Conservation (phyloP, 129 eudicot species). For the Chrysanthemum makinoi region DNA sequence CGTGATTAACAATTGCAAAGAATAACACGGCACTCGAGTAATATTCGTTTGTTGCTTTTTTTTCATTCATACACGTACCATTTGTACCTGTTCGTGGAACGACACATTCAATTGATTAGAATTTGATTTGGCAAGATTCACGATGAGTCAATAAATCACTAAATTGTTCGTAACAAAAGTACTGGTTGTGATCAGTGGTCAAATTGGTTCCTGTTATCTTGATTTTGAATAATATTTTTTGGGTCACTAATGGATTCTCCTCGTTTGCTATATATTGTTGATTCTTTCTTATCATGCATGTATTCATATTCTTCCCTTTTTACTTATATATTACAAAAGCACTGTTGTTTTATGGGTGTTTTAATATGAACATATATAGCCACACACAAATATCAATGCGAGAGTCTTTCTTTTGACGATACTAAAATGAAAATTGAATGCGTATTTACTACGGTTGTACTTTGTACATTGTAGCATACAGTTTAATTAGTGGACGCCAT, state of each 20-base stretch:
- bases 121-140: constrained; percentile 9
- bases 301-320: not conserved
- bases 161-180: constrained; percentile 22
- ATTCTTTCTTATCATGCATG: constrained; percentile 1
- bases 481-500: no score
- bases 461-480: no score
- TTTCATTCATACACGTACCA: constrained; percentile 27
- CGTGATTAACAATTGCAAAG: constrained; percentile 9
- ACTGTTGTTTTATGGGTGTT: not conserved
- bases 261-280: constrained; percentile 5
- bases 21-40: constrained; percentile 8
- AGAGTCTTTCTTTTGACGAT: no score
- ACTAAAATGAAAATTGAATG: no score
- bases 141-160: constrained; percentile 35
- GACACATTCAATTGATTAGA: not conserved
- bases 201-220: not conserved
- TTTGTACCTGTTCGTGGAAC: constrained; percentile 22
- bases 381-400: no score
- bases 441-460: no score
- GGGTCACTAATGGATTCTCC: not conserved
- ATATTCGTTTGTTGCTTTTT: constrained; percentile 4
- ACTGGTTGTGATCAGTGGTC: constrained; percentile 25
- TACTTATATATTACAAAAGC: not conserved
- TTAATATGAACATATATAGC: not conserved
- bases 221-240: constrained; percentile 13